These are phyloP conservation scores for Pseudomonodictys pantanalensis DNA, from an alignment of 495 filamentous ascomycete species.

Conservation along the genomic window DNA sequence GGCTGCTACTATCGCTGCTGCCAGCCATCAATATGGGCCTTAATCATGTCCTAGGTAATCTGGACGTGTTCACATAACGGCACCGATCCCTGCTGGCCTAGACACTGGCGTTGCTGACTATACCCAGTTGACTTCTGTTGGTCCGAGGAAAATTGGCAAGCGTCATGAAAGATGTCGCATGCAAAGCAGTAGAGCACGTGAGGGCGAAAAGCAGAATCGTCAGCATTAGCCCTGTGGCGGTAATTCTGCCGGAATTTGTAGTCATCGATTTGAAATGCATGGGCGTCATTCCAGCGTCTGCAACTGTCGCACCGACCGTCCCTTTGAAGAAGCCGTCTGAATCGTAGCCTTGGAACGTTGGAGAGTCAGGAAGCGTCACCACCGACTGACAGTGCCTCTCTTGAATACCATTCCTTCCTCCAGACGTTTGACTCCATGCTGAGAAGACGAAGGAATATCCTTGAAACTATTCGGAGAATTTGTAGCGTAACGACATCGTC, in stretches of 20 bases:
- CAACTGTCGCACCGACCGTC: constrained; percentile 13
- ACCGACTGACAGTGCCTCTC: background rate
- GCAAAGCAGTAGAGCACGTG: constrained; percentile 5
- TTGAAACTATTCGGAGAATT: constrained; percentile 5
- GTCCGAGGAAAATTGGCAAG: constrained; percentile 9
- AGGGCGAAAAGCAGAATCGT: background rate
- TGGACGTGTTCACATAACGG: constrained; percentile 10
- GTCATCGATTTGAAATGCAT: constrained; percentile 4
- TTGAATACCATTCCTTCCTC: background rate
- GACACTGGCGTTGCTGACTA: constrained; percentile 6
- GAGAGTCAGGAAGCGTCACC: background rate
- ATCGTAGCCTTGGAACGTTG: background rate
- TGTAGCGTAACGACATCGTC: constrained; percentile 11
- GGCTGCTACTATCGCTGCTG: background rate
- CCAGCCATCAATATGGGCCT: constrained; percentile 11
- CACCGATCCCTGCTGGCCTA: constrained; percentile 11
- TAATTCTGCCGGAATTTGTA: constrained; percentile 8
- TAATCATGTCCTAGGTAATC: constrained; percentile 12
- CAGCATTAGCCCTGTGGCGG: background rate
- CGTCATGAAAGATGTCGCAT: constrained; percentile 3
- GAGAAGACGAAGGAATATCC: constrained; percentile 9
- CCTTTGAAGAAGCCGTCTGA: constrained; percentile 8
- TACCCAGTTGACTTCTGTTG: background rate
- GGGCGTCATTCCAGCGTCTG: constrained; percentile 7
- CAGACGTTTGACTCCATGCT: background rate